Base-by-base conservation (phyloP, 345 rosid genomes). In the Clausena lansium region DNA sequence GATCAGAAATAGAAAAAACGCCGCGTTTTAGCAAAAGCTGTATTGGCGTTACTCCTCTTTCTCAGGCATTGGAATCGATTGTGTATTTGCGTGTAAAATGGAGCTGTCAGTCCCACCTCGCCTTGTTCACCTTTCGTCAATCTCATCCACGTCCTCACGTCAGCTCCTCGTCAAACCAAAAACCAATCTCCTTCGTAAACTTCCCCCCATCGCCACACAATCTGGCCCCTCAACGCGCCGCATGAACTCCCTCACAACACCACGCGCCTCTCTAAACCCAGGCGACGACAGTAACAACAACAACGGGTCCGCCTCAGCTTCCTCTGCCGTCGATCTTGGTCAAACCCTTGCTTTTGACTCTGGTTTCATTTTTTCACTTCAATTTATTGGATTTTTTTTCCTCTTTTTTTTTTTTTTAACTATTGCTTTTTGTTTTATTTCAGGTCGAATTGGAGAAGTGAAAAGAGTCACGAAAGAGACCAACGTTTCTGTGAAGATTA, bases 401-500 rank as follows among this genome's bases (percentile, higher is more conserved):
- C n/a, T n/a, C n/a, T n/a, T n/a, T n/a, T n/a, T 22, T 25, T 6
- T 35, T 27, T 7, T 50, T 66, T 22, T 3, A 33, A 24, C 1
- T 0, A 5, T 5, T 50, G 7, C 2, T 10, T 20, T 57, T 57
- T n/a, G 7, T 65, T 36, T 65, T 75, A 45, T 19, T 73, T 80
- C 77, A 41, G 87, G 73, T 75, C 89, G 98, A 67, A 64, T 90
- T 70, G 99, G 98, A 54, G 93, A 94, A 73, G 93, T 90, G 81
- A 88, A 88, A 80, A 89, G 98, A 85, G 93, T 87, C 27, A 92
- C 98, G 9, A 92, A 87, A 79, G 99, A 94, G 79, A 94, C 98
- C 47, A 86, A 94, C 77, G 98, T 96, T 71, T 86, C 80, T 0
- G 98, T 93, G 50, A 89, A 83, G 81, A 85, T 97, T 8, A 88